Evolutionary conservation across 768 basidiomycete genomes (phyloP), one percentile per base, ranked within the genome.

Genomic region (Phanerodontia chrysosporium): DNA sequence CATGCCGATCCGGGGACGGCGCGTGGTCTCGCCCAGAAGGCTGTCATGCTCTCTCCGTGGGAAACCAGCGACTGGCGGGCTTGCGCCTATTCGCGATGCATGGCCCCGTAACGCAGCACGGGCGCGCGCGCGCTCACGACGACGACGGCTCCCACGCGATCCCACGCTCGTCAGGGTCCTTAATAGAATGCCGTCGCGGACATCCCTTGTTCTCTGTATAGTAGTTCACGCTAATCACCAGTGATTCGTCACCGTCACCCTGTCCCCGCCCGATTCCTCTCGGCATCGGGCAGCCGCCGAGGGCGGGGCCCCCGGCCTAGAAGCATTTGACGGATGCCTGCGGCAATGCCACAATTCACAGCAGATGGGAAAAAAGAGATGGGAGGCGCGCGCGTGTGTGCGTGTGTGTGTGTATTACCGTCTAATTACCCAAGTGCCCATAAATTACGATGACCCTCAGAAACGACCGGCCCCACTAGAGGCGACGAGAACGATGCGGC

Each of bases 41-140:
- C 83, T 1, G 75, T 90, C 51, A 78, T 84, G 78, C 74, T 90
- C 49, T 72, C 78, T 2, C 87, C 87, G 8, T 83, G 80, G 65
- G 75, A 79, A 21, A 35, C 66, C 56, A 70, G 64, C 30, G 81
- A 76, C 56, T 92, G 89, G 90, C 70, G 77, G 64, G 78, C 79
- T 25, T 67, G 91, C 59, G 85, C 82, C 18, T 84, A 79, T 73
- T 78, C 83, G 61, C 75, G 75, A 65, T 61, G 69, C 27, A 36
- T 39, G 18, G 58, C 30, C 14, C 44, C 52, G 24, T 45, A 57
- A 49, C 32, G 7, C 7, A 7, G 32, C 32, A 35, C n/a, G n/a
- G n/a, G n/a, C n/a, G n/a, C n/a, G n/a, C n/a, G n/a, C 56, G 42
- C 14, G 39, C 39, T 12, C 22, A 18, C n/a, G n/a, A n/a, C n/a